Conservation (phyloP, 441 rosid genomes). For the Pelargonium myrrhifolium region DNA sequence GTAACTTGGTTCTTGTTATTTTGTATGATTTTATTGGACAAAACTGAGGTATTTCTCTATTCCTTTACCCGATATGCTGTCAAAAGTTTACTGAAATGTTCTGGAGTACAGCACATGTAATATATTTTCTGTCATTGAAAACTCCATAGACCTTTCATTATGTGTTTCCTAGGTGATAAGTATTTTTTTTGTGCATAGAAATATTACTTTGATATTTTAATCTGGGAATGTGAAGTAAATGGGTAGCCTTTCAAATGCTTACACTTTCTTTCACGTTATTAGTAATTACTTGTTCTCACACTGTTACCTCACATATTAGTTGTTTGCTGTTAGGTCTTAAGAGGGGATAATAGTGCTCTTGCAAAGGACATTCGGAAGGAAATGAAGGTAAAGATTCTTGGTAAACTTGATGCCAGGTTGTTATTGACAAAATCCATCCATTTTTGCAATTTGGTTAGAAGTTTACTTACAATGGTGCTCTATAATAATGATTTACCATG, state of each 20-base stretch:
- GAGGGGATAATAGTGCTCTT: conserved; percentile 78
- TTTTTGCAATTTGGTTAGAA: conserved; percentile 2
- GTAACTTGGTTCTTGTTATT: conserved; percentile 3
- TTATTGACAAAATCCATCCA: not conserved
- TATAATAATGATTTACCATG: conserved; percentile 1
- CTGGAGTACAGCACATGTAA: not conserved
- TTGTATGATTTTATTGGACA: not conserved
- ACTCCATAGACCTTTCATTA: not conserved
- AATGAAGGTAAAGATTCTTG: conserved; percentile 57
- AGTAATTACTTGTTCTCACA: not conserved
- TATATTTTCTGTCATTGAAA: not conserved
- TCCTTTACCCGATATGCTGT: not conserved
- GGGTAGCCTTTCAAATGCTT: not conserved
- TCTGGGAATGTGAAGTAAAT: conserved; percentile 10
- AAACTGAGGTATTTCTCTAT: not conserved
- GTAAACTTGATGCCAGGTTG: not conserved
- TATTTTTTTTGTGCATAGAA: conserved; percentile 7
- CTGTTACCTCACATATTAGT: conserved; percentile 11
- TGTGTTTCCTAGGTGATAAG: conserved; percentile 10
- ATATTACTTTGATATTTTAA: not conserved
- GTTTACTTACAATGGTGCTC: not conserved
- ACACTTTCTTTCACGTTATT: not conserved
- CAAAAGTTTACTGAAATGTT: not conserved
- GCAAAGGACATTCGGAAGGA: conserved; percentile 94
- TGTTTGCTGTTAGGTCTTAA: conserved; percentile 47